Percentiles rank a stretch among this genome's conserved stretches.
Conservation (phyloP, 495 filamentous ascomycete species). For the Neurospora sp. region DNA sequence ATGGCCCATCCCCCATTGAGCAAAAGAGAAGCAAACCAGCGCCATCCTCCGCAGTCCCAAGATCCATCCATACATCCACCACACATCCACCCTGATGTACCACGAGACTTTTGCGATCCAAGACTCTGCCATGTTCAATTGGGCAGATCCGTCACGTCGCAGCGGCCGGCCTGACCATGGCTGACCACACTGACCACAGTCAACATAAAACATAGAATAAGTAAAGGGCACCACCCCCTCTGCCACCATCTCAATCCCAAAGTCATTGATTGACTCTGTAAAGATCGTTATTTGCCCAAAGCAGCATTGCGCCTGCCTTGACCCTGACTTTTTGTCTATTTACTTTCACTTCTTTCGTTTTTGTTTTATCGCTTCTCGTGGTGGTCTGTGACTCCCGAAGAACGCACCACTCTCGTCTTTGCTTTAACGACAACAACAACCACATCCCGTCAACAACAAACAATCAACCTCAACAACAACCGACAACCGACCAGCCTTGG, state of each 20-base stretch:
- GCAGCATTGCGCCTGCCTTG: constrained; percentile 20
- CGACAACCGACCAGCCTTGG: constrained; percentile 8
- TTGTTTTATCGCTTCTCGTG: constrained; percentile 1
- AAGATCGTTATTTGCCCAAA: constrained; percentile 13
- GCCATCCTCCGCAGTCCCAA: constrained; percentile 6
- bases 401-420: constrained; percentile 1
- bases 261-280: constrained; percentile 13
- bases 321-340: not conserved
- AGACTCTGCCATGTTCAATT: constrained; percentile 11
- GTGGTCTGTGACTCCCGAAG: constrained; percentile 5
- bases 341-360: not conserved
- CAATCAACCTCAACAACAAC: constrained; percentile 4
- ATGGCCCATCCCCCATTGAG: not conserved
- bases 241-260: constrained; percentile 14
- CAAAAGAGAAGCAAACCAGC: not conserved
- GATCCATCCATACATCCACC: constrained; percentile 11
- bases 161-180: constrained; percentile 13
- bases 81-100: constrained; percentile 21
- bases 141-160: constrained; percentile 11
- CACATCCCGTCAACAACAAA: not conserved
- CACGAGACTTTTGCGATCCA: constrained; percentile 13
- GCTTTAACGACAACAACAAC: not conserved
- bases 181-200: constrained; percentile 2
- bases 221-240: constrained; percentile 12
- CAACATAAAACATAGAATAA: constrained; percentile 19